Conservation (phyloP, 176 grass and related monocot genomes). For the Oryza glaberrima region DNA sequence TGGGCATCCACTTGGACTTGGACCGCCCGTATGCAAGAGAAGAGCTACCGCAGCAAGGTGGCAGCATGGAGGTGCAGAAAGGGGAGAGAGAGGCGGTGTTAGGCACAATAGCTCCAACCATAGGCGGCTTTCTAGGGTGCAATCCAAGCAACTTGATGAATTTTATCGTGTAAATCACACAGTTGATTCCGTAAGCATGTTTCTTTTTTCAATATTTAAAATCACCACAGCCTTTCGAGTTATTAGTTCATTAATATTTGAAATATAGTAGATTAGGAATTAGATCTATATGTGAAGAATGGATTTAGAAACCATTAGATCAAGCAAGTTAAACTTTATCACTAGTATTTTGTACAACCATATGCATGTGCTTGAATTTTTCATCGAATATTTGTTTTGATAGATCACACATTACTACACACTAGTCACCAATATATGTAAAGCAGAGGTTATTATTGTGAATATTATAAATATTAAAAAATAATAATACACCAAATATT, state of each 20-base stretch:
- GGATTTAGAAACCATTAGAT: not conserved
- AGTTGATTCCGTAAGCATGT: conserved; percentile 40
- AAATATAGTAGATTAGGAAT: not conserved
- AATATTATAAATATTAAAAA: not conserved
- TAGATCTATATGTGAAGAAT: not conserved
- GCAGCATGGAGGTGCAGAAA: conserved; percentile 36
- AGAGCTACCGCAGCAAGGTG: conserved; percentile 21
- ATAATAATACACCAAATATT: not conserved
- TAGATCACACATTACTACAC: not conserved
- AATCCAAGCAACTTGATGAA: conserved; percentile 52
- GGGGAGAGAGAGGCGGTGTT: conserved; percentile 17
- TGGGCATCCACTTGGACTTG: conserved; percentile 15
- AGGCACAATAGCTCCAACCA: conserved; percentile 23
- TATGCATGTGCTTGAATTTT: not conserved
- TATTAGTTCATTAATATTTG: not conserved
- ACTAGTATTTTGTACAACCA: not conserved
- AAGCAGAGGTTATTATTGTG: not conserved
- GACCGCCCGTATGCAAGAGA: conserved; percentile 45
- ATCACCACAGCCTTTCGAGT: not conserved
- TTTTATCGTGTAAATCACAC: conserved; percentile 54
- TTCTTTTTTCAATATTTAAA: not conserved
- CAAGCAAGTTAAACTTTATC: not conserved
- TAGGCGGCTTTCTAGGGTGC: conserved; percentile 50
- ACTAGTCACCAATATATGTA: not conserved
- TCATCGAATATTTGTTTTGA: not conserved